phyloP scores from a whole-genome alignment of 305 asterid genomes.

The Fraxinus platypoda region DNA sequence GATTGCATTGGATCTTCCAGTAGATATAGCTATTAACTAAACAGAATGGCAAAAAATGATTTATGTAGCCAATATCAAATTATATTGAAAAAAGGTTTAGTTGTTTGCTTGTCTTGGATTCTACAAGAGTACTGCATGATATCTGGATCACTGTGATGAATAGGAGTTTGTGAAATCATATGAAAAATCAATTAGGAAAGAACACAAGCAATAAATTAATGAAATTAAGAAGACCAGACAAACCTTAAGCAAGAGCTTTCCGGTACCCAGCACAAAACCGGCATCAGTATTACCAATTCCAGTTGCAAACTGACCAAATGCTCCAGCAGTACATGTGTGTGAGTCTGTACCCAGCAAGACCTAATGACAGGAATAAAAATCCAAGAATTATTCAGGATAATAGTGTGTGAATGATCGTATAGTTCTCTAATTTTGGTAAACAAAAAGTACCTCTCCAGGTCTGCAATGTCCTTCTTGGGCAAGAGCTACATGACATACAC shows the following conservation, averaged over 20 bases:
- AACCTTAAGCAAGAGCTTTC: constrained; percentile 92
- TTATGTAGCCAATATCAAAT: not conserved
- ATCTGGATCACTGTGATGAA: not conserved
- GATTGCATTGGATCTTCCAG: not conserved
- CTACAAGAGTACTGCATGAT: not conserved
- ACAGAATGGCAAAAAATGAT: not conserved
- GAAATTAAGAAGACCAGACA: not conserved
- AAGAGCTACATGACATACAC: constrained; percentile 94
- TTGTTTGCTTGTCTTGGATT: not conserved
- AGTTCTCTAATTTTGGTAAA: not conserved
- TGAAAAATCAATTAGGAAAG: not conserved
- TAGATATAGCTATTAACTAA: not conserved
- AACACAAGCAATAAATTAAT: not conserved
- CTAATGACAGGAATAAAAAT: constrained; percentile 34
- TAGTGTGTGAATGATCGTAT: not conserved
- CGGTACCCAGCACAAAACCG: constrained; percentile 74
- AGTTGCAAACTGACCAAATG: constrained; percentile 94
- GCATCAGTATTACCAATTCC: constrained; percentile 97
- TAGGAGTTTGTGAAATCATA: not conserved
- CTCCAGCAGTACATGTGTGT: constrained; percentile 94
- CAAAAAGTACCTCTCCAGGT: constrained; percentile 79
- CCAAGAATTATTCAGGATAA: not conserved
- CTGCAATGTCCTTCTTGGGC: constrained; percentile 99
- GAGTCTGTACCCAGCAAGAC: constrained; percentile 89
- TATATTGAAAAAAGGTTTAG: not conserved